Percentiles rank a stretch among this genome's conserved stretches.
Evolutionary conservation across 2,329 filamentous ascomycete species (phyloP).

Genomic region (Sclerotinia trifoliorum): DNA sequence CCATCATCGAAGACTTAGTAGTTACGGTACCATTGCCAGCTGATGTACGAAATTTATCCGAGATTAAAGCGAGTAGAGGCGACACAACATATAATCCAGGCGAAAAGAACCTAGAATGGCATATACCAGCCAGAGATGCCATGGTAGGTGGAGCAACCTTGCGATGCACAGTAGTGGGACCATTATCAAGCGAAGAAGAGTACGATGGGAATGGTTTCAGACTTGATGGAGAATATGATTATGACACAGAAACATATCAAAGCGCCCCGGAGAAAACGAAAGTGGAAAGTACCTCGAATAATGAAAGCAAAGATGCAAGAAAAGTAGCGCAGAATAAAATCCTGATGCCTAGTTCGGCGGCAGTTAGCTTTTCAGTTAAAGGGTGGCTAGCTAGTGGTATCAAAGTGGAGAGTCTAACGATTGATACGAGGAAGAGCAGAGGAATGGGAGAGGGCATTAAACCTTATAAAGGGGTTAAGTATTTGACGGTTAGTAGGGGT

Average conservation of each 20-base stretch:
- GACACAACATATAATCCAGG: conserved; percentile 79
- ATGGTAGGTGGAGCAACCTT: conserved; percentile 69
- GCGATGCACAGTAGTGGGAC: conserved; percentile 76
- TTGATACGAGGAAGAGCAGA: conserved; percentile 76
- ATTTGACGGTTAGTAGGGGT: conserved; percentile 72
- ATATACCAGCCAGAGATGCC: conserved; percentile 74
- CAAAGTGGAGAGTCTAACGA: conserved; percentile 64
- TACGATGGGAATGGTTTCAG: conserved; percentile 42
- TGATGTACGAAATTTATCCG: conserved; percentile 77
- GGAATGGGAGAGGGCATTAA: conserved; percentile 85
- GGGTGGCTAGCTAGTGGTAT: conserved; percentile 68
- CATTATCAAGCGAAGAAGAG: conserved; percentile 50
- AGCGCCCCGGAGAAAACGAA: conserved; percentile 40
- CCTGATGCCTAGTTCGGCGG: conserved; percentile 76
- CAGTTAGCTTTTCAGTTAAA: conserved; percentile 69
- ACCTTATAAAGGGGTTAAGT: conserved; percentile 98
- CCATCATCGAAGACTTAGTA: conserved; percentile 70
- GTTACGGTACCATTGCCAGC: conserved; percentile 77
- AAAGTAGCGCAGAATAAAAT: conserved; percentile 67
- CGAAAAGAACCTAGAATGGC: conserved; percentile 76
- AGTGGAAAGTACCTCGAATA: conserved; percentile 40
- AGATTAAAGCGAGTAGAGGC: conserved; percentile 76
- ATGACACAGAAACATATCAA: conserved; percentile 57
- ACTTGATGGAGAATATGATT: conserved; percentile 45
- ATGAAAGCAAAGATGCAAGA: conserved; percentile 49